These are phyloP conservation scores for Phytophthora tubulina DNA, from an alignment of 352 stramenopile species.

Conservation along the genomic window DNA sequence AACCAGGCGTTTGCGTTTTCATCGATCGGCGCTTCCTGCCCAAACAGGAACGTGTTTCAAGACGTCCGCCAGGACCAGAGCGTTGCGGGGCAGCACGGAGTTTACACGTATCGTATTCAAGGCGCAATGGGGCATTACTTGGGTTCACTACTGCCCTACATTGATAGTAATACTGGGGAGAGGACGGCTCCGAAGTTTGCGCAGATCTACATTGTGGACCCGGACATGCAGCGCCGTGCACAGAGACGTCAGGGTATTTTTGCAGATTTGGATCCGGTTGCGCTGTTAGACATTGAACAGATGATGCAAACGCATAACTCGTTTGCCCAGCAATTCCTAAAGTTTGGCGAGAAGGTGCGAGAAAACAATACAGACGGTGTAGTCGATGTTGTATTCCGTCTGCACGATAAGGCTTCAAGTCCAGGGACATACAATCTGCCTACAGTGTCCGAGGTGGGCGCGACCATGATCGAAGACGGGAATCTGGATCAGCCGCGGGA, in stretches of 20 bases:
- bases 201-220: slow-evolving; percentile 24
- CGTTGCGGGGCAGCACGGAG: too few relatives aligned
- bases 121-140: too few relatives aligned
- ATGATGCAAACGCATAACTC: slow-evolving; percentile 33
- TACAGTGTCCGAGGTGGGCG: slow-evolving; percentile 7
- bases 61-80: too few relatives aligned
- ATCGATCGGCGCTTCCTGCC: too few relatives aligned
- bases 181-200: slow-evolving; percentile 11
- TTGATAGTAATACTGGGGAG: neutral
- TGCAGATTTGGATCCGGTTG: neutral
- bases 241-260: neutral
- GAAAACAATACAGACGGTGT: neutral
- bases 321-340: slow-evolving; percentile 9
- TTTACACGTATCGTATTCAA: too few relatives aligned
- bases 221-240: slow-evolving; percentile 2
- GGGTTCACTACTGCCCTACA: too few relatives aligned
- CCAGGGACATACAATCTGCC: slow-evolving; percentile 15
- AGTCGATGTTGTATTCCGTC: neutral
- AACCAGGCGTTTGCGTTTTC: too few relatives aligned
- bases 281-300: slow-evolving; percentile 3
- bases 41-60: too few relatives aligned
- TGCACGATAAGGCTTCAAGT: neutral
- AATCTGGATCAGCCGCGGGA: neutral
- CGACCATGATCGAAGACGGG: neutral
- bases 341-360: neutral